phyloP scores from a whole-genome alignment of 768 basidiomycete species.

The Leccinum barrowsii region DNA sequence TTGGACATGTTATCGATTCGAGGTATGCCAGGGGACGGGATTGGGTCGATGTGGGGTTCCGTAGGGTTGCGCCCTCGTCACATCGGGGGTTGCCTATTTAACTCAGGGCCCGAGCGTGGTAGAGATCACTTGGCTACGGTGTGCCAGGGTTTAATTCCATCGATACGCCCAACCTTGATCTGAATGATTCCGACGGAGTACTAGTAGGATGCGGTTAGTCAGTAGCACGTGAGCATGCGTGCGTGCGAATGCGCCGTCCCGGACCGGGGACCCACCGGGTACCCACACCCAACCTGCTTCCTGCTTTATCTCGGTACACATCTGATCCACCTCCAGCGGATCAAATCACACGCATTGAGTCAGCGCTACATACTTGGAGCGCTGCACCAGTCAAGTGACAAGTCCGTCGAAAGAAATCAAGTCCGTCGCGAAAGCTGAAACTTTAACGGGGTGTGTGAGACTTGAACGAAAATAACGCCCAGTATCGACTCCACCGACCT shows the following conservation, averaged over 20 bases:
- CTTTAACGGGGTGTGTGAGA: neutral
- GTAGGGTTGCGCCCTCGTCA: neutral
- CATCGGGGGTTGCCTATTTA: neutral
- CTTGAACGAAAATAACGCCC: neutral
- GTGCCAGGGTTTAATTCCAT: neutral
- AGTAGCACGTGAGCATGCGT: neutral
- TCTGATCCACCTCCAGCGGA: neutral
- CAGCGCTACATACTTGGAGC: no score
- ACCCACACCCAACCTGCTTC: no score
- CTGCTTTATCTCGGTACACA: no score
- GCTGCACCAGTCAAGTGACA: neutral
- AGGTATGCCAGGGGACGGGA: neutral
- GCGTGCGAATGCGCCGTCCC: neutral
- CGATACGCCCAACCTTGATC: neutral
- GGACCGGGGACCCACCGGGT: no score
- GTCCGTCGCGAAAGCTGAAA: no score
- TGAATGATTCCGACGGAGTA: neutral
- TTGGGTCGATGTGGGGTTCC: neutral
- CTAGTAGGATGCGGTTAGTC: neutral
- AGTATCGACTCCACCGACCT: no score
- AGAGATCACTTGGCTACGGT: neutral
- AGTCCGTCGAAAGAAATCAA: no score
- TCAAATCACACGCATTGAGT: neutral
- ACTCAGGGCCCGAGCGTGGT: neutral
- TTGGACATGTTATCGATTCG: slow-evolving; percentile 18